Percentiles rank a stretch among this genome's conserved stretches.
phyloP scores from a whole-genome alignment of 495 filamentous ascomycete species.

The Oidiodendron maius region DNA sequence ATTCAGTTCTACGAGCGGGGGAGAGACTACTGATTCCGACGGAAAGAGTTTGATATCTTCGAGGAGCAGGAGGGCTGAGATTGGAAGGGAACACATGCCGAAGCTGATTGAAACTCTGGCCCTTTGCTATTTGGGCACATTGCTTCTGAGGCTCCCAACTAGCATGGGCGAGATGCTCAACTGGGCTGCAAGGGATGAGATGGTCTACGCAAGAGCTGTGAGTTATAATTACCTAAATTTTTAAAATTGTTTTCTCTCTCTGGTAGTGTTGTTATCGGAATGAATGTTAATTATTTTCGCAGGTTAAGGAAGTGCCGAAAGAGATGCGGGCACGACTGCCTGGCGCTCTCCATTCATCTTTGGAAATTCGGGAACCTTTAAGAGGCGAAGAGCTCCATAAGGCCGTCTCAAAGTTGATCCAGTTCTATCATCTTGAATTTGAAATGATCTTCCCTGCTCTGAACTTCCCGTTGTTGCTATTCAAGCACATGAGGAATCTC shows the following conservation, averaged over 20 bases:
- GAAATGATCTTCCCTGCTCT: slow-evolving; percentile 65
- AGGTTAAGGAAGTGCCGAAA: slow-evolving; percentile 46
- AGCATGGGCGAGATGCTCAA: slow-evolving; percentile 57
- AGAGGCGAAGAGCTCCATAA: slow-evolving; percentile 56
- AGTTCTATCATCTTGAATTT: slow-evolving; percentile 61
- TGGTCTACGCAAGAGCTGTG: slow-evolving; percentile 33
- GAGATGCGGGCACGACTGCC: slow-evolving; percentile 62
- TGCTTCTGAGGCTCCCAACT: slow-evolving; percentile 59
- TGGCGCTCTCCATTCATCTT: slow-evolving; percentile 45
- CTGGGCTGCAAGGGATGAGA: slow-evolving; percentile 33
- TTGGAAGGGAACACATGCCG: slow-evolving; percentile 34
- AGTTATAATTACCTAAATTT: slow-evolving; percentile 10
- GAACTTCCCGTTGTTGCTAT: slow-evolving; percentile 60
- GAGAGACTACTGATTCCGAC: slow-evolving; percentile 14
- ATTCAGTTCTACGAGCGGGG: slow-evolving; percentile 17
- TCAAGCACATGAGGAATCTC: slow-evolving; percentile 65
- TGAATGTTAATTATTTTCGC: not conserved
- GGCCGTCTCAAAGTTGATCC: slow-evolving; percentile 50
- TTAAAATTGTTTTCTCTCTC: slow-evolving; percentile 1
- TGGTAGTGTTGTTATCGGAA: not conserved
- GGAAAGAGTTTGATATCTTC: slow-evolving; percentile 17
- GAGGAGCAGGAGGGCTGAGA: slow-evolving; percentile 16
- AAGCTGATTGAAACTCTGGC: slow-evolving; percentile 57
- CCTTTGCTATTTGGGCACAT: slow-evolving; percentile 59
- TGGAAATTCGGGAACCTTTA: slow-evolving; percentile 49